A percentile compares a stretch with the other conserved stretches of the same genome.
phyloP scores from a whole-genome alignment of 345 rosid genomes.

The Eucalyptus curtisii region DNA sequence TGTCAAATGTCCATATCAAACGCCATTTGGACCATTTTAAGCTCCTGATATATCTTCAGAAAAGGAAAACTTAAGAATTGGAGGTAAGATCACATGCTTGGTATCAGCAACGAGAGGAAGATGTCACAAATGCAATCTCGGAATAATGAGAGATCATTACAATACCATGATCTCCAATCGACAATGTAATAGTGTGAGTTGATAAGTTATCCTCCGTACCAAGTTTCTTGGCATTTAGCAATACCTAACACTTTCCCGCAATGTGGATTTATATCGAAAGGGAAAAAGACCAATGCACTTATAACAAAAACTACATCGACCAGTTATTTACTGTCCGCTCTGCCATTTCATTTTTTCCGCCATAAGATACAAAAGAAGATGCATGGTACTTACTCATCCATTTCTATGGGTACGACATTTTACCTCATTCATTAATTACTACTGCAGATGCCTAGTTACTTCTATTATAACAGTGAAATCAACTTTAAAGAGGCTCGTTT shows the following conservation, averaged over 20 bases:
- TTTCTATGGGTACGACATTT: background rate
- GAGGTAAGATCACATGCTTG: background rate
- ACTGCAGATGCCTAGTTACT: background rate
- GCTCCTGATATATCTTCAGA: background rate
- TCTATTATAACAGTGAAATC: background rate
- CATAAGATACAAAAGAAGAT: background rate
- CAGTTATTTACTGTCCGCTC: background rate
- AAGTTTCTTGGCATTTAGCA: background rate
- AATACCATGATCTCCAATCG: background rate
- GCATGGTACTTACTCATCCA: background rate
- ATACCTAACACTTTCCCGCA: background rate
- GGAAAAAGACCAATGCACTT: background rate
- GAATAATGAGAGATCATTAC: background rate
- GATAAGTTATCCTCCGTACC: background rate
- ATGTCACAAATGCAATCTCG: background rate
- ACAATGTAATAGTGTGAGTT: background rate
- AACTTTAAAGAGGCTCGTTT: background rate
- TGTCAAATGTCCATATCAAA: background rate
- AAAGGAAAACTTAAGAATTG: background rate
- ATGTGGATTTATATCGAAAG: background rate
- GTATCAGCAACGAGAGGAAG: background rate
- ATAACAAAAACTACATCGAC: background rate
- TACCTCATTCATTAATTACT: background rate
- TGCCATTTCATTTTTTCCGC: background rate
- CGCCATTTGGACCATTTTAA: background rate